A percentile compares a stretch with the other conserved stretches of the same genome.
Evolutionary conservation across 495 filamentous ascomycete genomes (phyloP).

Genomic region (Chlorociboria aeruginascens): DNA sequence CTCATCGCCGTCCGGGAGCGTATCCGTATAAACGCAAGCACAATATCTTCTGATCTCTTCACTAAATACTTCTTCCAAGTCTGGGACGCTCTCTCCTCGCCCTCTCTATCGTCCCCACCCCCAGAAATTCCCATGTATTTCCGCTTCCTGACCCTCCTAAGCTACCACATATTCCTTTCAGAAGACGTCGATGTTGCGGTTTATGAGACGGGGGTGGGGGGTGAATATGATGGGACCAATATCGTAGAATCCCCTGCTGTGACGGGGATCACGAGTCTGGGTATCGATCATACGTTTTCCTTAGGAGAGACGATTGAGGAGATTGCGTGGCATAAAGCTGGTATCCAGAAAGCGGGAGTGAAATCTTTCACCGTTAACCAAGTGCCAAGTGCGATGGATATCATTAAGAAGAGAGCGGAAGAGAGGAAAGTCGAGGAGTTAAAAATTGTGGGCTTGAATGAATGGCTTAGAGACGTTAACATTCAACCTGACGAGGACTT

Average conservation of each 20-base stretch:
- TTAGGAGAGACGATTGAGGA: constrained; percentile 76
- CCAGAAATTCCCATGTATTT: constrained; percentile 73
- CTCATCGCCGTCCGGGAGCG: constrained; percentile 76
- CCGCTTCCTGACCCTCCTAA: constrained; percentile 78
- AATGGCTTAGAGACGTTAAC: constrained; percentile 44
- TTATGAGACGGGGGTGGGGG: constrained; percentile 85
- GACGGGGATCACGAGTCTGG: constrained; percentile 69
- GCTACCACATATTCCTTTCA: constrained; percentile 70
- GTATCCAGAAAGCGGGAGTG: constrained; percentile 67
- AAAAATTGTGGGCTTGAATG: constrained; percentile 20
- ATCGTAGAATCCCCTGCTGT: constrained; percentile 60
- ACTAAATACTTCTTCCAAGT: constrained; percentile 78
- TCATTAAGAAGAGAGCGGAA: constrained; percentile 55
- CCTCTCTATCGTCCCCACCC: constrained; percentile 33
- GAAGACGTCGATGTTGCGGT: constrained; percentile 73
- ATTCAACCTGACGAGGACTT: constrained; percentile 43
- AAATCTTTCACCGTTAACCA: constrained; percentile 68
- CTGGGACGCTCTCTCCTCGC: constrained; percentile 62
- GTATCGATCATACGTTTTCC: constrained; percentile 77
- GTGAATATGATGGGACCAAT: constrained; percentile 89
- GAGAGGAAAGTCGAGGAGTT: constrained; percentile 47
- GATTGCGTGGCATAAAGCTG: constrained; percentile 96
- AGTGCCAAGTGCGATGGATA: constrained; percentile 45
- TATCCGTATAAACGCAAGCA: constrained; percentile 67
- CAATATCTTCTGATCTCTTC: constrained; percentile 68